phyloP scores from a whole-genome alignment of 106 monocot species.

The Acorus calamus region DNA sequence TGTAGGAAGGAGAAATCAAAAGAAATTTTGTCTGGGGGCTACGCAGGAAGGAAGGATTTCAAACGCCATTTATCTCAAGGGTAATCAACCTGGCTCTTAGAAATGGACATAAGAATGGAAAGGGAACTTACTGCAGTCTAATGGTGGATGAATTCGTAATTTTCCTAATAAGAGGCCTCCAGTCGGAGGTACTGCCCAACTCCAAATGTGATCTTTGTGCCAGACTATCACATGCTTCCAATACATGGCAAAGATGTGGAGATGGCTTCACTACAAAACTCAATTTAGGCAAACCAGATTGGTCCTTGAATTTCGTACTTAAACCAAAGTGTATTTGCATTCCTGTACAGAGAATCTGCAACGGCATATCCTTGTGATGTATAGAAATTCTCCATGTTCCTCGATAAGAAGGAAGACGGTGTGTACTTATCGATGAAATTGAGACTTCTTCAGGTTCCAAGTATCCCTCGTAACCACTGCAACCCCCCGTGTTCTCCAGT shows the following conservation, averaged over 20 bases:
- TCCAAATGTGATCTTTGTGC: constrained; percentile 33
- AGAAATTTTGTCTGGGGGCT: too few species aligned
- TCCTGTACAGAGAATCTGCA: constrained; percentile 46
- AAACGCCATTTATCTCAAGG: not conserved
- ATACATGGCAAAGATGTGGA: constrained; percentile 37
- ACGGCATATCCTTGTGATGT: constrained; percentile 39
- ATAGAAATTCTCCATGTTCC: constrained; percentile 25
- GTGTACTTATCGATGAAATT: constrained; percentile 24
- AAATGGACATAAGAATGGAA: not conserved
- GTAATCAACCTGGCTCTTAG: not conserved
- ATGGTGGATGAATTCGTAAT: constrained; percentile 28
- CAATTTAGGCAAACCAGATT: constrained; percentile 62
- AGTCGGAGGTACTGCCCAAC: constrained; percentile 58
- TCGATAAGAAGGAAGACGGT: constrained; percentile 13
- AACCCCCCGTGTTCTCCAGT: constrained; percentile 10
- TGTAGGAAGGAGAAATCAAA: too few species aligned
- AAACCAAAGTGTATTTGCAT: constrained; percentile 63
- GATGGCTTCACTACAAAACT: constrained; percentile 53
- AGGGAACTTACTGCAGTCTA: constrained; percentile 65
- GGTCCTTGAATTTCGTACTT: constrained; percentile 50
- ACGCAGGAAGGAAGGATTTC: too few species aligned
- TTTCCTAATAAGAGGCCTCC: constrained; percentile 60
- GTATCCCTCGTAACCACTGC: constrained; percentile 27
- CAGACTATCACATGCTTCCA: constrained; percentile 52
- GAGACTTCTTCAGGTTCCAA: constrained; percentile 54